Evolutionary conservation across 192 early-diverging fungal genomes (phyloP), one percentile per base, ranked within the genome.

Genomic region (Phycomyces blakesleeanus): DNA sequence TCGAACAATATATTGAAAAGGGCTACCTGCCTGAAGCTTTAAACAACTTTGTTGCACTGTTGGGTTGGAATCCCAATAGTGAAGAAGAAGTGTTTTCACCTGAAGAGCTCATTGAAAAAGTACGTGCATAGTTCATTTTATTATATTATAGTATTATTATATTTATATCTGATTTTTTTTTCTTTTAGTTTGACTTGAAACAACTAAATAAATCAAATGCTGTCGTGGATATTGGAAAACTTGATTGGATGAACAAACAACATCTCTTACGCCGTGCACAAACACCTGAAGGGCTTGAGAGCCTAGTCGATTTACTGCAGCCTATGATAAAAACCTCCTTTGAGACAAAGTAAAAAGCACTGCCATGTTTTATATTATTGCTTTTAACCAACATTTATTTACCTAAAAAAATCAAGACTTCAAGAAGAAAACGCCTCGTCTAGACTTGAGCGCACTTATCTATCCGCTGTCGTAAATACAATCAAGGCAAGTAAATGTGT

Each of bases 21-120:
- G 93, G 95, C 1, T 95, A 92, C 64, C 71, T 93, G 16, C 91
- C 93, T 0, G 84, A 90, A 64, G 88, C 93, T 0, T 71, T 98
- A 10, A 80, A 91, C 22, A 98, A 95, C 74, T 96, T 94, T 73
- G 85, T 89, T 3, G 93, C 91, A 5, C 75, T 92, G 27, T 68
- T 96, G 16, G 93, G 95, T 29, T 96, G 92, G 91, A 71, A 76
- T 49, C 81, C 81, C 5, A 76, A 74, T 18, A 60, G 70, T 0
- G 65, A 77, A 3, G 81, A 89, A 40, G 88, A 90, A 44, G 71
- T 94, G 3, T 87, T 84, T 64, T 75, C 81, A 22, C 69, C 92
- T 58, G 49, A 77, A n/a, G 84, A 85, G 41, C 61, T 88, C 21
- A 76, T 81, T 8, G 51, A 75, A 51, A 78, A 82, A 16, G 83